phyloP scores from a whole-genome alignment of 2,329 filamentous ascomycete species.

The Neofusicoccum laricinum region DNA sequence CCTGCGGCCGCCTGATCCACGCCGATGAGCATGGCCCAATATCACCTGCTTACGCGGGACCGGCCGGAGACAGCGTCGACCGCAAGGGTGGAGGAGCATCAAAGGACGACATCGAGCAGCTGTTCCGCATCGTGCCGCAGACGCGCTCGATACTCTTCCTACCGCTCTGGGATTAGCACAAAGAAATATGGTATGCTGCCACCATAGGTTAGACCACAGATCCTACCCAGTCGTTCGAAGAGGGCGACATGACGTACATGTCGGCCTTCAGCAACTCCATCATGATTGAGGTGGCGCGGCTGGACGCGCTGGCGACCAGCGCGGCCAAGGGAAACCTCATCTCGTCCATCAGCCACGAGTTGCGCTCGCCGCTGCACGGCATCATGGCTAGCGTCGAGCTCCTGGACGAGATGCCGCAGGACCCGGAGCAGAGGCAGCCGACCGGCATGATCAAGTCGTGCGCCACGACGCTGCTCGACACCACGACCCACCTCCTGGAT shows the following conservation, averaged over 20 bases:
- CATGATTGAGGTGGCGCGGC: slow-evolving; percentile 20
- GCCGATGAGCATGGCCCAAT: not conserved
- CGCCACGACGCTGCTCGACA: slow-evolving; percentile 50
- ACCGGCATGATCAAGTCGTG: slow-evolving; percentile 50
- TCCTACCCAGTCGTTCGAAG: slow-evolving; percentile 27
- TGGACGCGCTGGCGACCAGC: slow-evolving; percentile 37
- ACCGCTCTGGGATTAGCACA: slow-evolving; percentile 51
- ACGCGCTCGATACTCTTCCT: slow-evolving; percentile 50
- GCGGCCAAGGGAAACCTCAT: slow-evolving; percentile 53
- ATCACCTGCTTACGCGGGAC: no score
- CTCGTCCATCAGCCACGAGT: slow-evolving; percentile 51
- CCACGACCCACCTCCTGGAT: slow-evolving; percentile 44
- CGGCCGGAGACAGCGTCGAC: not conserved
- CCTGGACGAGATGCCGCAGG: slow-evolving; percentile 43
- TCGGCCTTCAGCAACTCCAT: slow-evolving; percentile 44
- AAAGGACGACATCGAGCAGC: slow-evolving; percentile 35
- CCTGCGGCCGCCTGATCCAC: not conserved
- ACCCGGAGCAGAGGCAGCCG: slow-evolving; percentile 41
- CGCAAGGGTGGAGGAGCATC: slow-evolving; percentile 26
- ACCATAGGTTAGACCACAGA: slow-evolving; percentile 41
- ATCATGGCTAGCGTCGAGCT: slow-evolving; percentile 48
- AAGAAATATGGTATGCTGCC: slow-evolving; percentile 46
- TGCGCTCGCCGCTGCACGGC: slow-evolving; percentile 44
- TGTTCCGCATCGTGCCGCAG: slow-evolving; percentile 47
- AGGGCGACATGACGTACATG: slow-evolving; percentile 39